Evolutionary conservation across 225 moss, liverwort and hornwort species (phyloP).

Genomic region (Marchantia polymorpha): DNA sequence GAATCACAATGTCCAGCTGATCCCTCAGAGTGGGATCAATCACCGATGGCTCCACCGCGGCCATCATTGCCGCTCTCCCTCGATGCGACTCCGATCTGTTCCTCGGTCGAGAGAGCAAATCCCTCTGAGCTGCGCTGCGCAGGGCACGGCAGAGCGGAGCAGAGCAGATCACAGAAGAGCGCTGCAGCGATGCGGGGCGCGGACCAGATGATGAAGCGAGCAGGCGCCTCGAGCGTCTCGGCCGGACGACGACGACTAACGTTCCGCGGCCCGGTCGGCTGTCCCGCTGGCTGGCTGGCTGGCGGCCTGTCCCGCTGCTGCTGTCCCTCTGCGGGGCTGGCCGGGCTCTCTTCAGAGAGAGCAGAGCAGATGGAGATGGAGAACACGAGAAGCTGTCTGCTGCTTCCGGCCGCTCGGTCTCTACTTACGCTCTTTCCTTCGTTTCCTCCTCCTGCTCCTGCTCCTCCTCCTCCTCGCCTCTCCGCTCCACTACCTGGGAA

Average conservation of each 20-base stretch:
- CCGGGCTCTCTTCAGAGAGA: too few relatives aligned
- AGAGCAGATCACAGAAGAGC: not conserved
- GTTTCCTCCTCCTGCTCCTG: too few relatives aligned
- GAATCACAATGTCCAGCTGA: constrained; percentile 59
- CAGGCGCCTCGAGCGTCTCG: not conserved
- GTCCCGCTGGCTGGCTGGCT: not conserved
- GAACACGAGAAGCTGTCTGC: not conserved
- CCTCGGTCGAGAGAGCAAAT: not conserved
- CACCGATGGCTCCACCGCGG: constrained; percentile 28
- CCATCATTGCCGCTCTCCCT: constrained; percentile 20
- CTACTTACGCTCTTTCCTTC: constrained; percentile 1
- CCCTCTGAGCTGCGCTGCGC: not conserved
- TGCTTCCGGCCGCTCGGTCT: not conserved
- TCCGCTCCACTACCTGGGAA: too few relatives aligned
- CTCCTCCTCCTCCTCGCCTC: too few relatives aligned
- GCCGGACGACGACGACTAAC: not conserved
- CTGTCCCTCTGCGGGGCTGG: too few relatives aligned
- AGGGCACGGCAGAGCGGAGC: not conserved
- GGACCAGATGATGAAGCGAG: not conserved
- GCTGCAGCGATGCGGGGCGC: not conserved
- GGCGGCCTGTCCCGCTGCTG: too few relatives aligned
- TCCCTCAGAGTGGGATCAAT: constrained; percentile 35
- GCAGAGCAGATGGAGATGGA: too few relatives aligned
- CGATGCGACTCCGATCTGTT: too few relatives aligned
- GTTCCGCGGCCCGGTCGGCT: not conserved